Conservation (phyloP, 805 yeast genomes). For the Hagleromyces aurorensis region DNA sequence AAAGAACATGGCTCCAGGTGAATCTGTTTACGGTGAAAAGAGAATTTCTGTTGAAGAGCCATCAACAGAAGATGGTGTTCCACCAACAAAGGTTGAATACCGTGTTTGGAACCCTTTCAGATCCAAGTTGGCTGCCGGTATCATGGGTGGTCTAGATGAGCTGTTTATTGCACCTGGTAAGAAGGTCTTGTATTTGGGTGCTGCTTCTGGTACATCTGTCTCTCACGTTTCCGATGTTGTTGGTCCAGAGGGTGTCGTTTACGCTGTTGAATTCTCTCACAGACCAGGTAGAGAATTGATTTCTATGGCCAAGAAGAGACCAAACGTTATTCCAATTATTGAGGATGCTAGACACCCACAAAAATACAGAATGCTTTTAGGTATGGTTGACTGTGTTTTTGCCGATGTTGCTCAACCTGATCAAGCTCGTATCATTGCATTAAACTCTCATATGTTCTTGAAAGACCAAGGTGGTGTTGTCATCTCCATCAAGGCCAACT, state of each 20-base stretch:
- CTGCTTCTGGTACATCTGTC: conserved; percentile 98
- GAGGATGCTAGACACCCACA: conserved; percentile 99
- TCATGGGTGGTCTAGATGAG: conserved; percentile 99
- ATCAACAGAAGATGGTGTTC: conserved; percentile 75
- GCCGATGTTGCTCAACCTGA: conserved; percentile 99
- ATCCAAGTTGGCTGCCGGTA: conserved; percentile 99
- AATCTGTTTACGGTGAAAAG: conserved; percentile 97
- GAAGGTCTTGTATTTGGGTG: conserved; percentile 96
- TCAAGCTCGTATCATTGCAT: conserved; percentile 99
- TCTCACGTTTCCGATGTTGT: conserved; percentile 97
- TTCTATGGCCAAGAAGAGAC: conserved; percentile 99
- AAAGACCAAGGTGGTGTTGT: conserved; percentile 98
- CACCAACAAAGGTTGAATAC: conserved; percentile 93
- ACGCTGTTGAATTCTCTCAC: conserved; percentile 98
- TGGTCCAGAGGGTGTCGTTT: conserved; percentile 98
- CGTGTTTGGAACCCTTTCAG: conserved; percentile 99
- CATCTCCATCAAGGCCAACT: conserved; percentile 98
- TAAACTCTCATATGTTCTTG: conserved; percentile 95
- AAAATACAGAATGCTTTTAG: conserved; percentile 96
- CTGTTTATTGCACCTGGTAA: conserved; percentile 96
- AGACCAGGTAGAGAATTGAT: conserved; percentile 99
- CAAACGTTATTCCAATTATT: conserved; percentile 95
- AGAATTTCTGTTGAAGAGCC: conserved; percentile 92
- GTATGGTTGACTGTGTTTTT: conserved; percentile 98
- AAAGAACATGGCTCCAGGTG: conserved; percentile 96